Percentiles rank a stretch among this genome's conserved stretches.
Evolutionary conservation across 306 rosid species (phyloP).

Genomic region (Castanopsis chinensis): DNA sequence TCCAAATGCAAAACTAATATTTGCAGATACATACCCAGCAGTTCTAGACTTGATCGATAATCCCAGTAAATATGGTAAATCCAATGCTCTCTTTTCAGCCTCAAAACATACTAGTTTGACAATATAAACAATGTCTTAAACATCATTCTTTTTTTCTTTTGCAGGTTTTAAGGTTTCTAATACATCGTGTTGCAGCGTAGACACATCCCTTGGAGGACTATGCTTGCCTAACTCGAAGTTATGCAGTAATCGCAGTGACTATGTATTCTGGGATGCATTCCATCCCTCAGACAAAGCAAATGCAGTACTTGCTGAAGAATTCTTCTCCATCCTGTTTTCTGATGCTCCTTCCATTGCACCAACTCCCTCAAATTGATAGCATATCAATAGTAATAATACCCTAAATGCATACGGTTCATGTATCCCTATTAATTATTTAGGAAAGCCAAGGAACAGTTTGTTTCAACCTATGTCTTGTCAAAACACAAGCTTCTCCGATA

Average conservation of each 20-base stretch:
- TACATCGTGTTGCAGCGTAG: conserved; percentile 82
- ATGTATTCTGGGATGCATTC: conserved; percentile 88
- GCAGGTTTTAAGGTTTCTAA: conserved; percentile 82
- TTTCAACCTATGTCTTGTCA: too few relatives aligned
- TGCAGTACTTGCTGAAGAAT: conserved; percentile 56
- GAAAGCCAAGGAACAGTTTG: neutral
- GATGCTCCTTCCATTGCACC: conserved; percentile 37
- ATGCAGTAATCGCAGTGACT: conserved; percentile 58
- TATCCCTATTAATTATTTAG: neutral
- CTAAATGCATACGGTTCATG: neutral
- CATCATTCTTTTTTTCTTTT: neutral
- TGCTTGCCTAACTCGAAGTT: conserved; percentile 79
- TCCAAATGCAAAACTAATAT: conserved; percentile 43
- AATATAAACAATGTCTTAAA: neutral
- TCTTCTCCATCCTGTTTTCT: conserved; percentile 44
- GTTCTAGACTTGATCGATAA: conserved; percentile 63
- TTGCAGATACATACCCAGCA: conserved; percentile 60
- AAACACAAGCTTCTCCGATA: too few relatives aligned
- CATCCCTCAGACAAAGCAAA: conserved; percentile 94
- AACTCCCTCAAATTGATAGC: conserved; percentile 26
- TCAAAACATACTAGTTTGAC: neutral
- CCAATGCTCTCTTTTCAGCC: neutral
- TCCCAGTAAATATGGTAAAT: conserved; percentile 53
- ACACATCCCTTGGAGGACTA: conserved; percentile 66
- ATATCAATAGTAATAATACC: neutral